Conservation (phyloP, 257 asterid genomes). For the Verbena officinalis region DNA sequence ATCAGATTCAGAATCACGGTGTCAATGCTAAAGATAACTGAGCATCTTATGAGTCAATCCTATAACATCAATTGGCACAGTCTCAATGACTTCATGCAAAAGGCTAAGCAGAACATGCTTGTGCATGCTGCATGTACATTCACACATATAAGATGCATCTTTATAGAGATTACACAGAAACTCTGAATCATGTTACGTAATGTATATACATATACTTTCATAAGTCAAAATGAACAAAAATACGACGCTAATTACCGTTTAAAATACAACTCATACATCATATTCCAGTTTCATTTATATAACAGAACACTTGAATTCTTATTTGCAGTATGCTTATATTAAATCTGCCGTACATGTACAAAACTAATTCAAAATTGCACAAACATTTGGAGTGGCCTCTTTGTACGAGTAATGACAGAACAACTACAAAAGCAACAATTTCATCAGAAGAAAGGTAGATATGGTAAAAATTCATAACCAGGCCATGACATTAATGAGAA, state of each 20-base stretch:
- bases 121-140: slow-evolving; percentile 8
- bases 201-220: not conserved
- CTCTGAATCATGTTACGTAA: not conserved
- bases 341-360: not conserved
- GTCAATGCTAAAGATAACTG: not conserved
- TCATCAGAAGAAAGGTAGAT: not conserved
- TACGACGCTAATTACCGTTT: not conserved
- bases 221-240: not conserved
- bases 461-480: not conserved
- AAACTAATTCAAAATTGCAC: not conserved
- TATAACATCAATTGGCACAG: slow-evolving; percentile 8
- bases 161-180: not conserved
- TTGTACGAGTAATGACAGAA: not conserved
- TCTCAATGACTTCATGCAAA: not conserved
- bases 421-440: no score
- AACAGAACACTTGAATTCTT: not conserved
- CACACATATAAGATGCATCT: slow-evolving; percentile 12
- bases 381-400: not conserved
- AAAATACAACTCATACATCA: not conserved
- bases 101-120: slow-evolving; percentile 1
- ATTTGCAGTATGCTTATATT: not conserved
- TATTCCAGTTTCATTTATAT: not conserved
- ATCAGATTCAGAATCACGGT: slow-evolving; percentile 10
- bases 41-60: slow-evolving; percentile 5
- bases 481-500: not conserved